Conservation (phyloP, 164 flowering plant genomes). For the Stephania cephalantha region DNA sequence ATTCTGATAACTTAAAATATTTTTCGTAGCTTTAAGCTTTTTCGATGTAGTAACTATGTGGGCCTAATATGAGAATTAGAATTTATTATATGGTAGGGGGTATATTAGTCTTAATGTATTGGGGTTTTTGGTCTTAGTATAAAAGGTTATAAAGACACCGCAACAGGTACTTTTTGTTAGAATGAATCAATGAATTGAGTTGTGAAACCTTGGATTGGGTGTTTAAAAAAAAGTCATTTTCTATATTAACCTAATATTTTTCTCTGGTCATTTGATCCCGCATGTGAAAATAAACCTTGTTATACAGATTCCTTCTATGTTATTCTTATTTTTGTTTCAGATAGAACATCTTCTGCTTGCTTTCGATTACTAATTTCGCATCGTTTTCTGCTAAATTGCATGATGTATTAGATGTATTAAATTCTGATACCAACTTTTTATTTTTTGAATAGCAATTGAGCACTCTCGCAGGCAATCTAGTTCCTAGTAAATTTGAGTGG, state of each 20-base stretch:
- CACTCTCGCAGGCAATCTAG: conserved; percentile 84
- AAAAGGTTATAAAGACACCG: no score
- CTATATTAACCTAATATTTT: neutral
- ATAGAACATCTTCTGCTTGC: neutral
- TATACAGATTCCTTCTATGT: no score
- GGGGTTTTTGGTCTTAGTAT: no score
- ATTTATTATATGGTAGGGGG: no score
- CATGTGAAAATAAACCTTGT: neutral
- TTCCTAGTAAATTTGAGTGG: conserved; percentile 71
- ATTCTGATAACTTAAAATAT: neutral
- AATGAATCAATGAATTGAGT: no score
- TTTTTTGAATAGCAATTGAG: conserved; percentile 62
- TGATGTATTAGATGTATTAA: neutral
- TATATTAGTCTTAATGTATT: no score
- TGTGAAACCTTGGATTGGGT: no score
- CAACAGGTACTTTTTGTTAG: no score
- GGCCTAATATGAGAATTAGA: no score
- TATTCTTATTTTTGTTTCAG: neutral
- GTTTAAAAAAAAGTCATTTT: no score
- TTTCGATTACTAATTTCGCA: neutral
- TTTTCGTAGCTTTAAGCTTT: neutral
- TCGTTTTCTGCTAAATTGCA: neutral
- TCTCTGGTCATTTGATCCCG: neutral
- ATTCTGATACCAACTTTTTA: neutral
- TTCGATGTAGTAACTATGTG: neutral